Base-by-base conservation (phyloP, 352 stramenopile species). In the Phytopythium helicoides region DNA sequence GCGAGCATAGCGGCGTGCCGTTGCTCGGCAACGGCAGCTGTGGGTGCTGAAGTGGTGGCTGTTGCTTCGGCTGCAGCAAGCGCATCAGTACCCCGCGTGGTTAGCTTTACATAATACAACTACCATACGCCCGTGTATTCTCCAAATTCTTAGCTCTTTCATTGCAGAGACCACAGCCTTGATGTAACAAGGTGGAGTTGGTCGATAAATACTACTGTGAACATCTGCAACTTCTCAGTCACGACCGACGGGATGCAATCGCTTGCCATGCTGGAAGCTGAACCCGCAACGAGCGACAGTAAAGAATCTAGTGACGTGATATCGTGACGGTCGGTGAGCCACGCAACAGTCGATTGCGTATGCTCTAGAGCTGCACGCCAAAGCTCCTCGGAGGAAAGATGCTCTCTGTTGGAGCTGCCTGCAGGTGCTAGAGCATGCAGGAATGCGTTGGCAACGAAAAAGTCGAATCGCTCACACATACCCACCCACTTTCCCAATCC, bases 341-440 rank as follows among this genome's bases (percentile, higher is more conserved):
- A n/a, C 14, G 36, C 45, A n/a, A 79, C 33, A 3, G 65, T 26
- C 22, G 51, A 45, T 36, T 66, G 59, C 5, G 72, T 65, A 25
- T 68, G 67, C 3, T 56, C 57, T 42, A 81, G 41, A 2, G 65
- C 70, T 23, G 69, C 46, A 21, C 66, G 67, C 74, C 77, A 86
- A n/a, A 86, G 39, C 18, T 50, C 38, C 11, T 70, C 49, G 0
- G 63, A 28, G 6, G 58, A 37, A 3, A 69, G 35, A 1, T 39
- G 40, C 22, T 53, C 50, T 0, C 73, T 60, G 11, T 80, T 71
- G 0, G 38, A 49, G 39, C 81, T 71, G 21, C 57, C 62, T 2
- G 68, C 58, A 8, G 78, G 78, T 5, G 71, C 68, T 45, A 87
- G 35, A 4, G 59, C 68, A 34, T 89, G 78, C 37, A 86, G 62